Conservation (phyloP, 2,329 filamentous ascomycete genomes). For the Aspergillus sclerotialis region DNA sequence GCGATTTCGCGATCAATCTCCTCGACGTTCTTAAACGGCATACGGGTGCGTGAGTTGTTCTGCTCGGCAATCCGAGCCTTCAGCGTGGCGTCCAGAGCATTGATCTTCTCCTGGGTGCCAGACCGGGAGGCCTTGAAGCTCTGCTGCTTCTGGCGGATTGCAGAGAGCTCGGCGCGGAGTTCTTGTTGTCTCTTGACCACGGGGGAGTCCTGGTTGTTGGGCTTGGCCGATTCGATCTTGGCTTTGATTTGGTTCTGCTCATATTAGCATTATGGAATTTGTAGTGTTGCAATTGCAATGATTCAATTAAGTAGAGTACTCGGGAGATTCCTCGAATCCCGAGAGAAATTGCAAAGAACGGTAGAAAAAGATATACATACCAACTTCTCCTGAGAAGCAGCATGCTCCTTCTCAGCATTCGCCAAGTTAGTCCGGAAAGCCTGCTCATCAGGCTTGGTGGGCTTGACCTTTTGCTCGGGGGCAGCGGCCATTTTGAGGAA, state of each 20-base stretch:
- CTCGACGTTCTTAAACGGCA: constrained; percentile 78
- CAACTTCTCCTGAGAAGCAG: constrained; percentile 64
- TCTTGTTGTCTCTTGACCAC: constrained; percentile 77
- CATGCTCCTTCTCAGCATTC: constrained; percentile 80
- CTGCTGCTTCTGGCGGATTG: constrained; percentile 81
- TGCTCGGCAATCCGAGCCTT: constrained; percentile 80
- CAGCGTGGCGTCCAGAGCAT: constrained; percentile 81
- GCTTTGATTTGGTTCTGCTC: constrained; percentile 80
- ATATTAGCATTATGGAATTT: constrained; percentile 11
- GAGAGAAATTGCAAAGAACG: constrained; percentile 1
- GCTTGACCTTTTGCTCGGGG: constrained; percentile 48
- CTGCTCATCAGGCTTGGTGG: constrained; percentile 81
- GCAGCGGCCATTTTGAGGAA: constrained; percentile 28
- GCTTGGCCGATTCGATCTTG: constrained; percentile 77
- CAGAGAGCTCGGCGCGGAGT: constrained; percentile 71
- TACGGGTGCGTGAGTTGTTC: constrained; percentile 73
- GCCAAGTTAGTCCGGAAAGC: constrained; percentile 72
- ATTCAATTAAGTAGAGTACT: constrained; percentile 1
- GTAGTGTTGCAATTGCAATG: not conserved
- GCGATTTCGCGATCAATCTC: constrained; percentile 81
- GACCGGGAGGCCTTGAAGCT: constrained; percentile 76
- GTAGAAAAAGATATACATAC: constrained; percentile 38
- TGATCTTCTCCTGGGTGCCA: constrained; percentile 80
- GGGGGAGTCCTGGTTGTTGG: constrained; percentile 76
- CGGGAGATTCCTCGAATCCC: not conserved